Evolutionary conservation across 2,329 filamentous ascomycete genomes (phyloP), one percentile per base, ranked within the genome.

Genomic region (Claviceps digitariae): DNA sequence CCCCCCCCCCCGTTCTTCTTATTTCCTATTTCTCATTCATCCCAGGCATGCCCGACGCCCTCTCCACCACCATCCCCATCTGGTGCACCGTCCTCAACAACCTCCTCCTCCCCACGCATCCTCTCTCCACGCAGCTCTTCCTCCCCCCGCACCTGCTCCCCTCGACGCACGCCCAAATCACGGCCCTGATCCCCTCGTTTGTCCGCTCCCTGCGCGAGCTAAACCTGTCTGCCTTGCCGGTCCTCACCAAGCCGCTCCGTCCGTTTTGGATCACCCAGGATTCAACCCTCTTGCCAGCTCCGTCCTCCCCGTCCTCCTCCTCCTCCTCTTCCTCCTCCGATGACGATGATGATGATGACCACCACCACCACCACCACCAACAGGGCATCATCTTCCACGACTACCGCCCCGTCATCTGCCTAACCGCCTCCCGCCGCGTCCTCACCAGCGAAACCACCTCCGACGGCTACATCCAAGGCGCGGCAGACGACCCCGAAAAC

Each of bases 401-500:
- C 12, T 88, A 81, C 62, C 76, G 86, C 60, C 82, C 87, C 0
- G 72, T 97, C 2, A 78, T 97, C 23, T 87, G 93, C 63, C 93
- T 88, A 64, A 96, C 90, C 1, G 86, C 89, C 13, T 95, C 89
- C 1, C 78, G 83, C 34, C 77, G 85, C 17, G 82, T 90, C 1
- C 70, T 71, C 1, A 85, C 82, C 13, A 81, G 79, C 3, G 87
- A 91, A 64, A 63, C 64, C 31, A 74, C 73, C 2, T 85, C 83
- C 23, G 80, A 78, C 0, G 65, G 68, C 4, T 98, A 98, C 64
- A 85, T 98, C 55, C 93, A 97, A 69, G 93, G 93, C 50, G 91
- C 91, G 0, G 93, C 86, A 2, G 93, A 98, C 67, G 93, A 98
- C 66, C 88, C 86, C 13, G 93, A 98, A 72, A 88, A 87, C 60